Evolutionary conservation across 2,329 filamentous ascomycete genomes (phyloP), one percentile per base, ranked within the genome.

Genomic region (Alternaria conjuncta): DNA sequence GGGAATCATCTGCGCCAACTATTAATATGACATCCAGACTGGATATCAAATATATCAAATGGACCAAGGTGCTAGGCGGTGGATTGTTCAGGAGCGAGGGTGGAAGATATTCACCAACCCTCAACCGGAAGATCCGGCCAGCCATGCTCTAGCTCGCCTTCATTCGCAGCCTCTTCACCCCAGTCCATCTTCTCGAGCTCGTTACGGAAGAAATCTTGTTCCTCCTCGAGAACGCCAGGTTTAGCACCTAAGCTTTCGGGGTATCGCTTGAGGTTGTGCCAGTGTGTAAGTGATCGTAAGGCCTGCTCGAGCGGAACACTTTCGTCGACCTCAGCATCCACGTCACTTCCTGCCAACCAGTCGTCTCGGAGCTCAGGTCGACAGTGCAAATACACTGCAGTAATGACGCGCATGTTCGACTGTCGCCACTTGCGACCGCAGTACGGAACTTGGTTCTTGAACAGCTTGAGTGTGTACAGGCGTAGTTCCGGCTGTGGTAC

Each of bases 341-440:
- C 90, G 76, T 97, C 94, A 64, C 91, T 92, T 6, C 95, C 95
- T 0, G 92, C 90, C 1, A 98, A 86, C 95, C 96, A 98, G 81
- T 97, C 96, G 76, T 99, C 96, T 28, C 95, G 87, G 49, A 99
- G 85, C 79, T 98, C 95, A 0, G 95, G 95, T 8, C 94, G 87
- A 76, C 95, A 97, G 81, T 97, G 93, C 53, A 99, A 85, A 80
- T 97, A 99, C 2, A 99, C 93, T 4, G 94, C 94, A 0, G 96
- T 99, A 76, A 99, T 99, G 75, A 98, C 94, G 59, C 95, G 92
- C 96, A 99, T 99, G 80, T 99, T 98, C 71, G 90, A 90, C 82
- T 98, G 96, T 13, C 96, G 90, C 96, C 96, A 99, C 83, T 99
- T 99, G 46, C 96, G 90, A 21, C 96, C 95, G 80, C 95, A 98